Evolutionary conservation across 768 basidiomycete species (phyloP).

Genomic region (Hydnomerulius pinastri): DNA sequence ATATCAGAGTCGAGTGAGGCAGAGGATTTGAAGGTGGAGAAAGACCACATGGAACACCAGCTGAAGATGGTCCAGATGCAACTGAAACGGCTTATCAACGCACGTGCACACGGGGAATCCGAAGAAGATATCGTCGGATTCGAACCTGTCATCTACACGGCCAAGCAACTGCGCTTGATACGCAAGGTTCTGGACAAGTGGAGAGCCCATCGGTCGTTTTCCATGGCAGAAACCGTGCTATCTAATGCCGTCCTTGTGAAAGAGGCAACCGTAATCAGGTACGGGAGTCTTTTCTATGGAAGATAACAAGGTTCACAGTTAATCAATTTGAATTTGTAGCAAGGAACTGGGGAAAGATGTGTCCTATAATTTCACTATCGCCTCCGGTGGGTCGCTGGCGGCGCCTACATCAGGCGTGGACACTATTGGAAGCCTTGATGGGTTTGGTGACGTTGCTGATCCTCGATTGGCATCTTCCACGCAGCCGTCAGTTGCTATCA

Average conservation of each 20-base stretch:
- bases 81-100: constrained; percentile 80
- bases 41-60: constrained; percentile 92
- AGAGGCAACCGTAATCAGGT: constrained; percentile 95
- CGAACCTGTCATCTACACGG: constrained; percentile 83
- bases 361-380: constrained; percentile 88
- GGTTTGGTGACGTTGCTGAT: constrained; percentile 93
- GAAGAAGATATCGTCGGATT: constrained; percentile 63
- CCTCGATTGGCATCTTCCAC: constrained; percentile 69
- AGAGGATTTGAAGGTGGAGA: constrained; percentile 86
- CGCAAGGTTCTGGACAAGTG: constrained; percentile 83
- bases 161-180: constrained; percentile 79
- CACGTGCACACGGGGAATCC: constrained; percentile 73
- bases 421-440: constrained; percentile 82
- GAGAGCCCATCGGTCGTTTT: constrained; percentile 82
- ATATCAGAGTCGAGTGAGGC: constrained; percentile 72
- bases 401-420: constrained; percentile 83
- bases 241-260: constrained; percentile 85
- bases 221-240: constrained; percentile 89
- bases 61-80: constrained; percentile 76
- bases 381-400: constrained; percentile 78
- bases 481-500: constrained; percentile 85
- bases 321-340: constrained; percentile 41
- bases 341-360: constrained; percentile 87
- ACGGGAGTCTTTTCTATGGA: constrained; percentile 13
- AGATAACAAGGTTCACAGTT: constrained; percentile 1